These are phyloP conservation scores for Globisporangium acanthophoron DNA, from an alignment of 352 stramenopile genomes.

Conservation along the genomic window DNA sequence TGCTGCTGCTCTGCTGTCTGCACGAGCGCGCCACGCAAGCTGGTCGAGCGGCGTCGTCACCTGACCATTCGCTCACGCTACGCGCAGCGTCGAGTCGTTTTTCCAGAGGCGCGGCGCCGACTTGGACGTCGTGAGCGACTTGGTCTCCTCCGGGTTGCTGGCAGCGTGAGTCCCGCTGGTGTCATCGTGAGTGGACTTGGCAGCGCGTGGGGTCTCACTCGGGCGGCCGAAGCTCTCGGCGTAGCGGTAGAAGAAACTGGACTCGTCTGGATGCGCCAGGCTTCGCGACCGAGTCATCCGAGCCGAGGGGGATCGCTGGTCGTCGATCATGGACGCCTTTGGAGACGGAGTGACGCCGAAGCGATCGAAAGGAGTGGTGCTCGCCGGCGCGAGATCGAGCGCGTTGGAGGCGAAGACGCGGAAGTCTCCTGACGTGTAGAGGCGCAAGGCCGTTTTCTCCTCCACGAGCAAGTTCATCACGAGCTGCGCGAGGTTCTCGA, in stretches of 20 bases:
- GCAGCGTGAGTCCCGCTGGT: conserved; percentile 4
- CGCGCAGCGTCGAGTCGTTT: conserved; percentile 13
- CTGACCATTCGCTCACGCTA: background rate
- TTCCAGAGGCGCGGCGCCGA: conserved; percentile 7
- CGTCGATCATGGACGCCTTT: conserved; percentile 1
- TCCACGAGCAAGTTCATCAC: conserved; percentile 55
- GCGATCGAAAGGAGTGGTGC: conserved; percentile 20
- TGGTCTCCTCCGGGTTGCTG: conserved; percentile 11
- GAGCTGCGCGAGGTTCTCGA: conserved; percentile 55
- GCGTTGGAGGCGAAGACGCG: conserved; percentile 41
- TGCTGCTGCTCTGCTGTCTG: too few species aligned
- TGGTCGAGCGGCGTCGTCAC: background rate
- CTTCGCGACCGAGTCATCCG: conserved; percentile 6
- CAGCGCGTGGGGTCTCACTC: background rate
- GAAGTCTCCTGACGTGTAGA: conserved; percentile 64
- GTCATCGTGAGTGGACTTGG: background rate
- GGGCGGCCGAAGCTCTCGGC: conserved; percentile 3
- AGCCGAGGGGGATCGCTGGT: background rate
- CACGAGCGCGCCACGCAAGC: too few species aligned
- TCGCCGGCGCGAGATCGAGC: conserved; percentile 19
- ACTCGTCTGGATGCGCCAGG: conserved; percentile 3
- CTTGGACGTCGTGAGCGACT: background rate
- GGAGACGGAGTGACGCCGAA: conserved; percentile 29
- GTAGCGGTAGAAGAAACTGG: conserved; percentile 10
- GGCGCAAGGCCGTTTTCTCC: conserved; percentile 51